Conservation (phyloP, 2,329 filamentous ascomycete species). For the Passalora sequoiae region DNA sequence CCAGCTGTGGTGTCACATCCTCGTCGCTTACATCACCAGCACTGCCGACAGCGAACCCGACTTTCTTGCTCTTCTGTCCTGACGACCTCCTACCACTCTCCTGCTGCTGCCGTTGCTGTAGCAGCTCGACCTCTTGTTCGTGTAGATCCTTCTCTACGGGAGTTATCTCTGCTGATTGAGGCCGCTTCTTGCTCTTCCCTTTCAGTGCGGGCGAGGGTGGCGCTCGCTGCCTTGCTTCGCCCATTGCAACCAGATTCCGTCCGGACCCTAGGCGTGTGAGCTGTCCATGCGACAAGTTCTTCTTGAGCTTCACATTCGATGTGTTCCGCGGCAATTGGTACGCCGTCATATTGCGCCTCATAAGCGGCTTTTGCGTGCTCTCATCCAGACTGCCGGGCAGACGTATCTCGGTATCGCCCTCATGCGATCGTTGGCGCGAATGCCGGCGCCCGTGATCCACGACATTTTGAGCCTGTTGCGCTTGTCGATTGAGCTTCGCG, state of each 20-base stretch:
- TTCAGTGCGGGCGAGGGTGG: conserved; percentile 29
- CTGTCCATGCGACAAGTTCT: conserved; percentile 43
- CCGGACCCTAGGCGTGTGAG: conserved; percentile 38
- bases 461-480: conserved; percentile 15
- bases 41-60: conserved; percentile 33
- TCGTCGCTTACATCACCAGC: conserved; percentile 24
- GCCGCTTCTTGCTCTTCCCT: conserved; percentile 28
- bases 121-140: conserved; percentile 27
- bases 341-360: conserved; percentile 31
- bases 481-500: conserved; percentile 26
- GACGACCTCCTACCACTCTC: conserved; percentile 13
- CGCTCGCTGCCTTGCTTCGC: conserved; percentile 16
- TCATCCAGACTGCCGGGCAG: conserved; percentile 33
- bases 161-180: conserved; percentile 29
- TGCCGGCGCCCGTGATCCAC: conserved; percentile 24
- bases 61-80: conserved; percentile 24
- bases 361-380: conserved; percentile 20
- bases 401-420: conserved; percentile 33
- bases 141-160: conserved; percentile 26
- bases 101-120: conserved; percentile 14
- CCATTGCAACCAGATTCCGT: conserved; percentile 34
- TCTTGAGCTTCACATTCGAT: conserved; percentile 33
- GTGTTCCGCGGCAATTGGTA: conserved; percentile 29
- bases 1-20: conserved; percentile 27
- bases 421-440: conserved; percentile 27